Percentiles rank a stretch among this genome's conserved stretches.
These are phyloP conservation scores for Hypoxylon rubiginosum DNA, from an alignment of 2,329 filamentous ascomycete genomes.

Conservation along the genomic window DNA sequence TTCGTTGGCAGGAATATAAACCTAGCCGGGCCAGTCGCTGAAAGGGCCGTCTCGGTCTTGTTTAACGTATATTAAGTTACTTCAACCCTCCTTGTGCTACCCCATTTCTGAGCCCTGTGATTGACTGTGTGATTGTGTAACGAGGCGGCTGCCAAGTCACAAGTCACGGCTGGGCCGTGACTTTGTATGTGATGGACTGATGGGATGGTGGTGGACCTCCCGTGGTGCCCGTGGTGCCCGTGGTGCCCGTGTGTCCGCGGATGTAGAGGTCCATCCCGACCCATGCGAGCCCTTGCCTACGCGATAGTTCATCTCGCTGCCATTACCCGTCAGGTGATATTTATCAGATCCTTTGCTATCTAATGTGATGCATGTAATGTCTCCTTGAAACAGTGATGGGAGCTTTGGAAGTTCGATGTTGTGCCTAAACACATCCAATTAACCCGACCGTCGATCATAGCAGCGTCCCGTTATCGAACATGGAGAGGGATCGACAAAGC, in stretches of 20 bases:
- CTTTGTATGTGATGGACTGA: constrained; percentile 11
- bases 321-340: constrained; percentile 47
- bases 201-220: constrained; percentile 36
- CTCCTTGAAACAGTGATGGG: constrained; percentile 39
- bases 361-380: constrained; percentile 40
- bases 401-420: constrained; percentile 31
- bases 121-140: constrained; percentile 42
- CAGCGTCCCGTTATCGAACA: constrained; percentile 18
- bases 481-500: constrained; percentile 24
- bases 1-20: constrained; percentile 19
- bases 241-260: constrained; percentile 39
- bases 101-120: constrained; percentile 26
- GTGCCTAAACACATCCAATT: constrained; percentile 35
- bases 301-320: constrained; percentile 44
- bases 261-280: constrained; percentile 47
- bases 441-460: constrained; percentile 43
- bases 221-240: background rate
- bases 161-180: constrained; percentile 22
- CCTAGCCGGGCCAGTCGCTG: constrained; percentile 32
- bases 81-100: constrained; percentile 25
- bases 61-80: constrained; percentile 33
- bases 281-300: constrained; percentile 39
- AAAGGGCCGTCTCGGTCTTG: constrained; percentile 15
- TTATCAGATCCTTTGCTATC: constrained; percentile 38
- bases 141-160: constrained; percentile 29